Evolutionary conservation across 495 filamentous ascomycete genomes (phyloP), one percentile per base, ranked within the genome.

Genomic region (Tuber melanosporum): DNA sequence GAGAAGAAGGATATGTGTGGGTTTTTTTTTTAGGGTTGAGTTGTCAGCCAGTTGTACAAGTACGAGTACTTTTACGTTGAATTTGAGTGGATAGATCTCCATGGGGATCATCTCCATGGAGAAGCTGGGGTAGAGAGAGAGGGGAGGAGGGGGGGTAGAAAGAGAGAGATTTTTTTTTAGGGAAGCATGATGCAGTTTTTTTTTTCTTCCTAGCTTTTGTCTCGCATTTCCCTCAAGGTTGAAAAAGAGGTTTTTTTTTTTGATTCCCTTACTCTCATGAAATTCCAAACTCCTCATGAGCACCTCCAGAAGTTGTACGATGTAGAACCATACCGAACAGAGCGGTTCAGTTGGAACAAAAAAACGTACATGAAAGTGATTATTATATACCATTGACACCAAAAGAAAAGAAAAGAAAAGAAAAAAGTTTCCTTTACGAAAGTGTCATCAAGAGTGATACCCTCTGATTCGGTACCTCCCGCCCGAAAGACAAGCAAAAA

Each of bases 101-200:
- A 66, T 36, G 57, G 57, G 57, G 57, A 66, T 66, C 14, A 66
- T 66, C 57, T 66, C 57, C 57, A 66, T 66, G 57, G 57, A 66
- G 57, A 66, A 66, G 26, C 57, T 36, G 1, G 5, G 0, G n/a
- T 2, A 14, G 7, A 26, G 52, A 26, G 22, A 4, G n/a, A 22
- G 22, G 1, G 12, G 6, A 1, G 32, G 32, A 1, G 32, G 22
- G n/a, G 52, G 22, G 17, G 12, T 2, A 1, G 36, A 66, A 57
- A 57, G 19, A n/a, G 47, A 52, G 20, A n/a, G 47, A 5, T 52
- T 52, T 41, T 41, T 52, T n/a, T n/a, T n/a, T 10, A 57, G 32
- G 32, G 32, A 8, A 57, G n/a, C 22, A 14, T 26, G 9, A 57
- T 26, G 52, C n/a, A 66, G 14, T 36, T 66, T 15, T 43, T 42